Evolutionary conservation across 306 rosid species (phyloP), one percentile per base, ranked within the genome.

Genomic region (Senna siamea): DNA sequence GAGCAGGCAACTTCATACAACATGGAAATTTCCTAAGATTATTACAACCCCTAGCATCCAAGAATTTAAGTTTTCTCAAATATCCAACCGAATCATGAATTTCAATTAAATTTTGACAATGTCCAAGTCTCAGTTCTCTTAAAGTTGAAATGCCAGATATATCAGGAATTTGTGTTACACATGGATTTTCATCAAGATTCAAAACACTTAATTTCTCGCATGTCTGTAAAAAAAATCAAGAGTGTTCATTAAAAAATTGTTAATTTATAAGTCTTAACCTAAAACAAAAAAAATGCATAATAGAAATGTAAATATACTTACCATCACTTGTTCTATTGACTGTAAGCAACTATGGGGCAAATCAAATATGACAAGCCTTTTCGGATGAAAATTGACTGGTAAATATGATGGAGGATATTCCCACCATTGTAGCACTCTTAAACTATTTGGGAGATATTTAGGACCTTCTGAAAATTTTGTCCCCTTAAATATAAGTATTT

Each of bases 381-480:
- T 54, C 0, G 34, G 40, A 28, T 7, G 34, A 54, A 41, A 71
- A n/a, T 22, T 22, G 9, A 14, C 2, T 15, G 77, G 77, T 56
- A 71, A 63, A n/a, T 28, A 53, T 18, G 61, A 5, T 41, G 44
- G 6, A 40, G 82, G 82, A 55, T 54, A 78, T 41, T 30, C 44
- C 18, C 4, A 0, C 77, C 82, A 78, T 1, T 30, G 57, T 5
- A 78, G 11, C 15, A 78, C 43, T 71, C 44, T 53, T n/a, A 71
- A 54, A 17, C 1, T 53, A 14, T 28, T 62, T 2, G 77, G 73
- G 3, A 78, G 72, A 32, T 44, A 9, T 28, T 22, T 11, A 18
- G 68, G 73, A 43, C 18, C 55, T 53, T 8, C 1, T 0, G 12
- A 44, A 55, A 44, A 43, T 4, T 4, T 2, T 0, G 0, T 12